These are phyloP conservation scores for Rhodotorula paludigena DNA, from an alignment of 768 basidiomycete genomes.

Conservation along the genomic window DNA sequence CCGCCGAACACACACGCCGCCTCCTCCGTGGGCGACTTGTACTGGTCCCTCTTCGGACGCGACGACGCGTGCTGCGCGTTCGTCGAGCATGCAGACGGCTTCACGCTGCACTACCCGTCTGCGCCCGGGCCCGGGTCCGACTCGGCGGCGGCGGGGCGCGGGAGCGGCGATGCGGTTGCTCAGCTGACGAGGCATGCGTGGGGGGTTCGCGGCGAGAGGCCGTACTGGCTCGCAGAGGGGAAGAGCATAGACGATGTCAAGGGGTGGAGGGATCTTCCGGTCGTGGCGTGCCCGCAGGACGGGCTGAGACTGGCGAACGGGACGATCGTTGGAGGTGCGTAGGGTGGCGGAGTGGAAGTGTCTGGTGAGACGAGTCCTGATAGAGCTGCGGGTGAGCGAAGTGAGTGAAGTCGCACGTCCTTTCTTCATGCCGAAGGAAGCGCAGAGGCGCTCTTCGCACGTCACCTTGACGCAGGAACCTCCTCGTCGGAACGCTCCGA, in stretches of 20 bases:
- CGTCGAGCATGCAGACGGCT: slow-evolving; percentile 44
- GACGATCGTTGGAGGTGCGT: slow-evolving; percentile 8
- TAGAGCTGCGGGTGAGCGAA: too few species aligned
- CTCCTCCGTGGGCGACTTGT: slow-evolving; percentile 29
- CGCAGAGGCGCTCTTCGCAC: too few species aligned
- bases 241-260: background rate
- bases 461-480: too few species aligned
- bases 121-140: background rate
- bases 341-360: too few species aligned
- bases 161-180: slow-evolving; percentile 7
- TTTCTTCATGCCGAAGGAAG: too few species aligned
- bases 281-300: slow-evolving; percentile 28
- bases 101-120: slow-evolving; percentile 40
- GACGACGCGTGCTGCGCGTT: slow-evolving; percentile 38
- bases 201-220: slow-evolving; percentile 19
- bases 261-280: slow-evolving; percentile 14
- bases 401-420: too few species aligned
- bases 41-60: slow-evolving; percentile 41
- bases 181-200: slow-evolving; percentile 26
- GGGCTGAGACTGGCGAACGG: slow-evolving; percentile 23
- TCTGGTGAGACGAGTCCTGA: too few species aligned
- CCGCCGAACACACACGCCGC: background rate
- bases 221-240: slow-evolving; percentile 15
- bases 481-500: too few species aligned
- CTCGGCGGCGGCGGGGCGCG: background rate